Evolutionary conservation across 495 filamentous ascomycete genomes (phyloP).

Genomic region (Cercophora newfieldiana): DNA sequence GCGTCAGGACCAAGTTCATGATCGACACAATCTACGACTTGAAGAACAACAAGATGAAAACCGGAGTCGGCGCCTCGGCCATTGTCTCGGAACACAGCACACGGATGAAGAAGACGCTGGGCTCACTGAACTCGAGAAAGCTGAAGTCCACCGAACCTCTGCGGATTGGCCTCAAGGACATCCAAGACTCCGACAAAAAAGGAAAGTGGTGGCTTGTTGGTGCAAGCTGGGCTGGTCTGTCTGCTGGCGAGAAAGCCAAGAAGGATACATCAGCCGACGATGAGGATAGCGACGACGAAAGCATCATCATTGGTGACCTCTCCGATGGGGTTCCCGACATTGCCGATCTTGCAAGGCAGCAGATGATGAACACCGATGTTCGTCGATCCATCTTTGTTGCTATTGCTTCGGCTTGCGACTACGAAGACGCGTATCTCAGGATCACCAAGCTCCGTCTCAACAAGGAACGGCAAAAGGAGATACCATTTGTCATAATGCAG

Average conservation of each 20-base stretch:
- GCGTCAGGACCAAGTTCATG: slow-evolving; percentile 95
- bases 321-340: slow-evolving; percentile 63
- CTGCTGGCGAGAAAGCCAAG: slow-evolving; percentile 18
- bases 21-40: slow-evolving; percentile 92
- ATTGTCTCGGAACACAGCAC: slow-evolving; percentile 74
- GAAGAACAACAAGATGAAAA: slow-evolving; percentile 90
- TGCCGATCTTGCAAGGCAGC: slow-evolving; percentile 71
- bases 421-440: slow-evolving; percentile 74
- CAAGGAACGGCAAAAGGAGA: slow-evolving; percentile 79
- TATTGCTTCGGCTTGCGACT: slow-evolving; percentile 85
- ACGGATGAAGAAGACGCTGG: slow-evolving; percentile 80
- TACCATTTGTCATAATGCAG: slow-evolving; percentile 83
- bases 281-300: slow-evolving; percentile 35
- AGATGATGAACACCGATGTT: slow-evolving; percentile 93
- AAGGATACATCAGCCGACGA: slow-evolving; percentile 35
- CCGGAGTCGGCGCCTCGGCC: slow-evolving; percentile 60
- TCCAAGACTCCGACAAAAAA: slow-evolving; percentile 75
- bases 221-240: slow-evolving; percentile 73
- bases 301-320: slow-evolving; percentile 40
- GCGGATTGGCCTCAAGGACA: slow-evolving; percentile 75
- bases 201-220: slow-evolving; percentile 99
- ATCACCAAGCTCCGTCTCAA: slow-evolving; percentile 83
- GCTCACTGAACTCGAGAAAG: slow-evolving; percentile 66
- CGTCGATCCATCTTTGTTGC: slow-evolving; percentile 90
- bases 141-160: slow-evolving; percentile 79